phyloP scores from a whole-genome alignment of 106 monocot genomes.

The Ottelia alismoides region DNA sequence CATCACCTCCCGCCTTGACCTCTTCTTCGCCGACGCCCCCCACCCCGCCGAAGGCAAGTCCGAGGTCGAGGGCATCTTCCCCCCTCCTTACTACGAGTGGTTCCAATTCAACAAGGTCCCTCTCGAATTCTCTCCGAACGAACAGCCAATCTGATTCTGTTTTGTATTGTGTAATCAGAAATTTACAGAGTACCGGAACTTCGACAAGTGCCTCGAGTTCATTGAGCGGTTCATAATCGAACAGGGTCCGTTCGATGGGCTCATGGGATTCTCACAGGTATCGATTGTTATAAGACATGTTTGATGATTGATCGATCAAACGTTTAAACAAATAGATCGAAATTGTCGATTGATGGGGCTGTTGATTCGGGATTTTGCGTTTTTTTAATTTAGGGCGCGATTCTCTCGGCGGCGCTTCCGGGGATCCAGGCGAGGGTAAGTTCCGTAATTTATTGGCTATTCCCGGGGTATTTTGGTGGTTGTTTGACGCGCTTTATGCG shows the following conservation, averaged over 20 bases:
- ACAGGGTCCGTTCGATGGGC: slow-evolving; percentile 89
- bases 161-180: slow-evolving; percentile 12
- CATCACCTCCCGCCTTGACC: slow-evolving; percentile 65
- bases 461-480: too few relatives aligned
- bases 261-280: slow-evolving; percentile 98
- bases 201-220: slow-evolving; percentile 64
- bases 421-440: slow-evolving; percentile 74
- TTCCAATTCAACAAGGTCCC: slow-evolving; percentile 70
- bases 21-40: slow-evolving; percentile 80
- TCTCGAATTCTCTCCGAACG: neutral
- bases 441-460: too few relatives aligned
- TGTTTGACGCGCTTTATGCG: too few relatives aligned
- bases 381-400: slow-evolving; percentile 49
- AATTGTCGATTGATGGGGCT: neutral
- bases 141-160: neutral
- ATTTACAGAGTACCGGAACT: slow-evolving; percentile 51
- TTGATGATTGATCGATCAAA: neutral
- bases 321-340: neutral
- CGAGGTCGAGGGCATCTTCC: slow-evolving; percentile 84
- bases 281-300: too few relatives aligned
- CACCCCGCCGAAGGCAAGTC: slow-evolving; percentile 74
- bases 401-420: slow-evolving; percentile 70
- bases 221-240: slow-evolving; percentile 81
- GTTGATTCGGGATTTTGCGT: neutral
- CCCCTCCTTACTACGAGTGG: slow-evolving; percentile 93